A percentile compares a stretch with the other conserved stretches of the same genome.
phyloP scores from a whole-genome alignment of 179 eudicot genomes.

The Silene vulgaris region DNA sequence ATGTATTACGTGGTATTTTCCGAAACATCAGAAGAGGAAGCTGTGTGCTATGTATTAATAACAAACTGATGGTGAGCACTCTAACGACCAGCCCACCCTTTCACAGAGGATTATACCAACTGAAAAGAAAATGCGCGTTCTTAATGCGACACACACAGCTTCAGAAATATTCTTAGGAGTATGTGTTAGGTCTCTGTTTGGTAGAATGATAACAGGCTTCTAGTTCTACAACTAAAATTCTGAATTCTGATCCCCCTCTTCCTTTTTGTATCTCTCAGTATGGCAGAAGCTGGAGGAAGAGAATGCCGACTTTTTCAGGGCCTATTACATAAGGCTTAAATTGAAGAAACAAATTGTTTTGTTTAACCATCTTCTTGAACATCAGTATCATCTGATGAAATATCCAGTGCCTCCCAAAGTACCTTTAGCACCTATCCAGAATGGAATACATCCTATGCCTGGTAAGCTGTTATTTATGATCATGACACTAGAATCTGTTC shows the following conservation, averaged over 20 bases:
- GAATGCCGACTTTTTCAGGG: constrained; percentile 94
- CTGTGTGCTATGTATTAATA: neutral
- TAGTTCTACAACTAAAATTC: neutral
- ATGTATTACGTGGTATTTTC: neutral
- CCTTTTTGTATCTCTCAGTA: constrained; percentile 35
- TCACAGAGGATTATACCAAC: neutral
- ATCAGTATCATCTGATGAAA: constrained; percentile 77
- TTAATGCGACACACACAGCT: neutral
- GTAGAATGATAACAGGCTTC: neutral
- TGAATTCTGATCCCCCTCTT: constrained; percentile 17
- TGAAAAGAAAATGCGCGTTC: neutral
- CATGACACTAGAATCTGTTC: neutral
- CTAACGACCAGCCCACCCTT: neutral
- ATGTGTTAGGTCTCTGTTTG: neutral
- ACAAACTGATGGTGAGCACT: neutral
- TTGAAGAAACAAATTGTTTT: constrained; percentile 89
- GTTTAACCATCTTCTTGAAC: constrained; percentile 90
- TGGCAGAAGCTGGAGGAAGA: constrained; percentile 99
- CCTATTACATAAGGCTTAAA: constrained; percentile 89
- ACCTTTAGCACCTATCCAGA: constrained; percentile 84
- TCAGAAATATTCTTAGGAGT: constrained; percentile 10
- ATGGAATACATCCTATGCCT: constrained; percentile 89
- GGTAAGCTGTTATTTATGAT: constrained; percentile 41
- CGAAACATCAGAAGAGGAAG: neutral
- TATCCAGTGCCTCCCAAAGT: constrained; percentile 78